Evolutionary conservation across 192 early-diverging fungal species (phyloP).

Genomic region (Haplosporangium gracile): DNA sequence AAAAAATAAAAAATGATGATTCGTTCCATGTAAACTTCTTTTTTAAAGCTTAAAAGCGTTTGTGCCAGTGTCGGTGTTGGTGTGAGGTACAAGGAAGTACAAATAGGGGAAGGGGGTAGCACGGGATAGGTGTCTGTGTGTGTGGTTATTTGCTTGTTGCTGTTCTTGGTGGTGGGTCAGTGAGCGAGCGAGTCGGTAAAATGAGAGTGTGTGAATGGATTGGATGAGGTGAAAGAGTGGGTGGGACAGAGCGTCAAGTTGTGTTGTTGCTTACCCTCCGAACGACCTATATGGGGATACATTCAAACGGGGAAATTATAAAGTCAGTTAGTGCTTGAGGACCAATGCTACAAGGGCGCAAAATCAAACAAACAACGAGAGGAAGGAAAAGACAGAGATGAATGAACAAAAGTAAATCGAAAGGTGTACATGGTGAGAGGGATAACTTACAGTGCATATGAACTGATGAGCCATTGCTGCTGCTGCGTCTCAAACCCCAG

Average conservation of each 20-base stretch:
- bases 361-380: not conserved
- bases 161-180: not conserved
- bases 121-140: not conserved
- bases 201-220: too few species aligned
- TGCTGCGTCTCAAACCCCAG: conserved; percentile 48
- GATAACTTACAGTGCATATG: conserved; percentile 46
- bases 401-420: not conserved
- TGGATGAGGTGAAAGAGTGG: not conserved
- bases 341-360: not conserved
- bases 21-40: not conserved
- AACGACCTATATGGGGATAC: conserved; percentile 30
- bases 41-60: not conserved
- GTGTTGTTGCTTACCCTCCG: conserved; percentile 34
- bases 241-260: not conserved
- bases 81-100: not conserved
- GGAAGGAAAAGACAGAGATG: not conserved
- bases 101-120: not conserved
- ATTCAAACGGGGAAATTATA: not conserved
- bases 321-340: conserved; percentile 3
- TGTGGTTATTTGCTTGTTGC: not conserved
- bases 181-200: not conserved
- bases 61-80: too few species aligned
- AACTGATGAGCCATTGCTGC: conserved; percentile 55
- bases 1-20: not conserved
- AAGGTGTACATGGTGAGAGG: not conserved